Evolutionary conservation across 2,329 filamentous ascomycete genomes (phyloP), one percentile per base, ranked within the genome.

Genomic region (Colletotrichum sp.): DNA sequence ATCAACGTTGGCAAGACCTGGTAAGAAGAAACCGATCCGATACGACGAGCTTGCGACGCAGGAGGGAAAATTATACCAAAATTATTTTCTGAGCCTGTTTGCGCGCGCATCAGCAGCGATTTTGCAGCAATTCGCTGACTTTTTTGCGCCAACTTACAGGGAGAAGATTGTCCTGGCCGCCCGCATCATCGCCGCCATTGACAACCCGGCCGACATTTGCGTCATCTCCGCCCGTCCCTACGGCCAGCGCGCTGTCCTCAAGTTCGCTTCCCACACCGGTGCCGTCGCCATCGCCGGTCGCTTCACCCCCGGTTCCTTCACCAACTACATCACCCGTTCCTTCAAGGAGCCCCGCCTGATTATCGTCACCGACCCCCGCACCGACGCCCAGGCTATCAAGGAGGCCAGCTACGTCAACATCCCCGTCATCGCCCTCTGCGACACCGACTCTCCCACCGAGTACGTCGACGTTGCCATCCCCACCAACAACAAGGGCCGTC

Each of bases 271-370:
- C 80, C 97, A 99, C 94, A 99, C 97, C 82, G 97, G 97, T 87
- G 96, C 98, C 85, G 95, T 96, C 85, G 95, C 97, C 88, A 99
- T 99, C 86, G 98, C 97, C 85, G 97, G 97, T 91, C 97, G 97
- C 88, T 99, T 99, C 95, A 99, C 97, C 87, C 97, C 97, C 88
- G 97, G 97, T 95, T 98, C 96, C 90, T 99, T 99, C 94, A 99
- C 97, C 93, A 99, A 99, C 94, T 99, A 99, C 95, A 99, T 99
- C 94, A 99, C 98, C 89, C 96, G 97, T 86, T 99, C 97, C 81
- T 99, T 99, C 96, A 98, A 98, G 94, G 97, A 99, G 92, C 97
- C 97, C 87, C 98, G 98, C 89, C 93, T 99, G 86, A 99, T 99
- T 90, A 93, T 99, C 88, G 97, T 99, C 86, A 99, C 97, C 90